Evolutionary conservation across 169 alveolate species (phyloP).

Genomic region (Babesia bigemina): DNA sequence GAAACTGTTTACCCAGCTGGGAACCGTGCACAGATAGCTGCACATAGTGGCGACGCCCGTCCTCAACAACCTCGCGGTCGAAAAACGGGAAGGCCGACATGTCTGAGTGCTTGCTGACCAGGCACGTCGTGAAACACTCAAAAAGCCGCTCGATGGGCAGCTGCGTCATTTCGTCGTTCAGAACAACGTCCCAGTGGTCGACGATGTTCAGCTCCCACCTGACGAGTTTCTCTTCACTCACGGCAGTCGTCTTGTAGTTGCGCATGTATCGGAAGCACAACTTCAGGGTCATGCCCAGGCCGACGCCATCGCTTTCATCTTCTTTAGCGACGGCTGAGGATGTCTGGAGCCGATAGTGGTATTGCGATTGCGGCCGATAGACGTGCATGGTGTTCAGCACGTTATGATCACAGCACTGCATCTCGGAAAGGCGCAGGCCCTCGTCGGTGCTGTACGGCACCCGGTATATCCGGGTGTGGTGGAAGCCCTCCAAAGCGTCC

Average conservation of each 20-base stretch:
- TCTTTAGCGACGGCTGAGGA: background rate
- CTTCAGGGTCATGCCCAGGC: background rate
- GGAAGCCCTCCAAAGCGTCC: constrained; percentile 39
- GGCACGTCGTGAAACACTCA: constrained; percentile 29
- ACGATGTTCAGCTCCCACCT: constrained; percentile 48
- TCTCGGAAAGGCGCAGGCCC: constrained; percentile 4
- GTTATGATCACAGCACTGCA: constrained; percentile 38
- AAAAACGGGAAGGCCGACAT: constrained; percentile 4
- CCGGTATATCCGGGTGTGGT: constrained; percentile 52
- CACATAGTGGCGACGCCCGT: constrained; percentile 34
- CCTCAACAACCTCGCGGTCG: constrained; percentile 61
- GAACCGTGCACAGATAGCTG: constrained; percentile 1
- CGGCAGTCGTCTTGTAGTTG: constrained; percentile 38
- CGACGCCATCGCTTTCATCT: background rate
- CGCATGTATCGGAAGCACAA: constrained; percentile 52
- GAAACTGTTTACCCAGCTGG: constrained; percentile 50
- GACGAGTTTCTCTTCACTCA: constrained; percentile 24
- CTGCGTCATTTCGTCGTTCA: constrained; percentile 43
- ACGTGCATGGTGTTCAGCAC: constrained; percentile 41
- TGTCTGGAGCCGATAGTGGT: constrained; percentile 43
- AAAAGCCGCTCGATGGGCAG: constrained; percentile 24
- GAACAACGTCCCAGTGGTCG: constrained; percentile 62
- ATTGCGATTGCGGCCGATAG: constrained; percentile 63
- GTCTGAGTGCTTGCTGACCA: constrained; percentile 9
- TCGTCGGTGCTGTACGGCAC: constrained; percentile 48